A percentile compares a stretch with the other conserved stretches of the same genome.
Evolutionary conservation across 768 basidiomycete species (phyloP).

Genomic region (Lentinus brumalis): DNA sequence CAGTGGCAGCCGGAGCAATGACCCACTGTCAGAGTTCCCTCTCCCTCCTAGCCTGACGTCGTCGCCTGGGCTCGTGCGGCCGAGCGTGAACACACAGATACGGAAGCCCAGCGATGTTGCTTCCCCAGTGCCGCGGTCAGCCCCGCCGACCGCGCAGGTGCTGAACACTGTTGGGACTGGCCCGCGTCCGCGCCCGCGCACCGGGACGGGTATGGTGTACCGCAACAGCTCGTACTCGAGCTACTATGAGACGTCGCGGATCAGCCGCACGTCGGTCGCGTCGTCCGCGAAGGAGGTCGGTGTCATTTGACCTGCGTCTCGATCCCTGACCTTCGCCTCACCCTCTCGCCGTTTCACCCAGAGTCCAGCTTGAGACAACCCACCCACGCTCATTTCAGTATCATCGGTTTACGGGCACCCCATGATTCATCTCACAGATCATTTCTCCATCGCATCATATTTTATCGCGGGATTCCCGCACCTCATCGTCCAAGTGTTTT

Average conservation of each 20-base stretch:
- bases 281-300: slow-evolving; percentile 6
- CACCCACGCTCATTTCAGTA: no score
- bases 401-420: no score
- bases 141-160: slow-evolving; percentile 15
- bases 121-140: not conserved
- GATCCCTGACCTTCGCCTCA: no score
- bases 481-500: no score
- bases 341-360: no score
- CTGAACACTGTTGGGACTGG: slow-evolving; percentile 18
- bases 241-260: slow-evolving; percentile 16
- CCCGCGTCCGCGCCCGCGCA: slow-evolving; percentile 49
- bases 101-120: not conserved
- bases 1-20: not conserved
- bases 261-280: slow-evolving; percentile 16
- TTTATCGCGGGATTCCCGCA: no score
- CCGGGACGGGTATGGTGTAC: slow-evolving; percentile 71
- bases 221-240: slow-evolving; percentile 31
- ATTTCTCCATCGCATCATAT: no score
- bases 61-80: not conserved
- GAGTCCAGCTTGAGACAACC: no score
- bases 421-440: no score
- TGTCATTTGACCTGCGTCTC: not conserved
- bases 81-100: slow-evolving; percentile 10
- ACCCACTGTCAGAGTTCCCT: slow-evolving; percentile 11
- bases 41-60: slow-evolving; percentile 4